Base-by-base conservation (phyloP, 2,329 filamentous ascomycete species). In the Calycina marina region DNA sequence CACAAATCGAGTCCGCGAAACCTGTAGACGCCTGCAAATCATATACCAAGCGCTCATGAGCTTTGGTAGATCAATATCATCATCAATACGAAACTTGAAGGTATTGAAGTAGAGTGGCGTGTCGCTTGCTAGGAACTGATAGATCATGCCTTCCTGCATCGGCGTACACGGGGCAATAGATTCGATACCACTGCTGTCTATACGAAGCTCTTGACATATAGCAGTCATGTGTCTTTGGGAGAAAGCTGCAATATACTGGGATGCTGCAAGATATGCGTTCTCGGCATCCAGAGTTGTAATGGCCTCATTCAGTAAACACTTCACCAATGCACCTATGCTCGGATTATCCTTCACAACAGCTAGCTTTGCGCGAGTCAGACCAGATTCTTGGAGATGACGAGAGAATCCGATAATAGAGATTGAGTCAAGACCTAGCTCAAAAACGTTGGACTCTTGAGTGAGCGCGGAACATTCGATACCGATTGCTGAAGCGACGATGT, bases 371-470 rank as follows among this genome's bases (percentile, higher is more conserved):
- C 62, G 57, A 1, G 48, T 18, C 32, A 85, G 69, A 0, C 82
- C 81, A 2, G 59, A 59, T 3, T 65, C 60, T 42, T 72, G 80
- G 10, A 94, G 58, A 9, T 63, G 53, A 4, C 67, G 63, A 1
- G 78, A 66, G 17, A 94, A 65, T 5, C 72, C 66, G 28, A 92
- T 74, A 0, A 77, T 80, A 0, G 82, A 84, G 11, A 94, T 84
- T 0, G 86, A 94, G 47, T 93, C 88, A 14, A 94, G 63, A 0
- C 86, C 88, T 1, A 93, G 60, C 41, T 93, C 83, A 44, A 90
- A 93, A 12, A 93, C 69, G 38, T 73, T 93, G 0, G 74, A 72
- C 1, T 54, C 57, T 2, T 82, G 57, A 0, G 58, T 54, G 0
- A 55, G 46, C 3, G 48, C 32, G 1, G 60, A 48, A 2, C 70